phyloP scores from a whole-genome alignment of 805 yeast genomes.

The Scheffersomyces spartinae region DNA sequence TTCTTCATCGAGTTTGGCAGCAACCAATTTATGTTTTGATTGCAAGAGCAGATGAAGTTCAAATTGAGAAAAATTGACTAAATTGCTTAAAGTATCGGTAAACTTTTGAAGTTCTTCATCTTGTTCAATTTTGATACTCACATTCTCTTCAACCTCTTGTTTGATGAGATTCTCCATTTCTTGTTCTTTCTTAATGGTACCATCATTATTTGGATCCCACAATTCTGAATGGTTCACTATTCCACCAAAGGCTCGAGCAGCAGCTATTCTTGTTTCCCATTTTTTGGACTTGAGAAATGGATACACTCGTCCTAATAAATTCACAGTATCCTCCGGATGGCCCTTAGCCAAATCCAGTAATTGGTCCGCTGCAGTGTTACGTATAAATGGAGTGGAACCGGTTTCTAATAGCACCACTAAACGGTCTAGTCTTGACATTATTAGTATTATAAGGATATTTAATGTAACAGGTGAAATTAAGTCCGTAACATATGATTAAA shows the following conservation, averaged over 20 bases:
- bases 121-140: conserved; percentile 21
- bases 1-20: conserved; percentile 17
- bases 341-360: conserved; percentile 85
- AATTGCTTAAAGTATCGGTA: conserved; percentile 21
- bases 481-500: too few relatives aligned
- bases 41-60: conserved; percentile 22
- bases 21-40: conserved; percentile 26
- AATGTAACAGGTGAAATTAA: too few relatives aligned
- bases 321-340: conserved; percentile 87
- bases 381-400: conserved; percentile 86
- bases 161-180: conserved; percentile 6
- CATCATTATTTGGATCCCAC: conserved; percentile 73
- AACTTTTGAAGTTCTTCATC: conserved; percentile 30
- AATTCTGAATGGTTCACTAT: conserved; percentile 64
- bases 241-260: conserved; percentile 92
- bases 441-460: conserved; percentile 2
- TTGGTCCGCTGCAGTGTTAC: conserved; percentile 96
- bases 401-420: conserved; percentile 66
- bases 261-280: conserved; percentile 95
- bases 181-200: conserved; percentile 13
- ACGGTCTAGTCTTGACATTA: conserved; percentile 42
- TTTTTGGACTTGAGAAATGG: conserved; percentile 73
- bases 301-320: conserved; percentile 75
- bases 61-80: conserved; percentile 24
- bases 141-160: conserved; percentile 2